Evolutionary conservation across 345 rosid genomes (phyloP).

Genomic region (Brassica napus): DNA sequence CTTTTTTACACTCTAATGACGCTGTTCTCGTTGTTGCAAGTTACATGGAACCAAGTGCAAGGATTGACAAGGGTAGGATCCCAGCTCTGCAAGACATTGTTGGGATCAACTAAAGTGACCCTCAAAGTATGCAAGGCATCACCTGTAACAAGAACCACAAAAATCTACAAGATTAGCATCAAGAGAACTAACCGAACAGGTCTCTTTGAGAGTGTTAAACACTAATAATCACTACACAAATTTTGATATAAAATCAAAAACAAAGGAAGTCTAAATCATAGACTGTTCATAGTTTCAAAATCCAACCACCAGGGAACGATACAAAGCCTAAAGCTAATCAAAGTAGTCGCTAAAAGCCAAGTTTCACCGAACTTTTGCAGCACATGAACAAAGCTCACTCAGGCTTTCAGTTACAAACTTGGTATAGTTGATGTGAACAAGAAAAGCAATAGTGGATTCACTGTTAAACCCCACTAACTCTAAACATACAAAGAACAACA

Average conservation of each 20-base stretch:
- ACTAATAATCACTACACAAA: background rate
- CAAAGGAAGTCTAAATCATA: slow-evolving; percentile 3
- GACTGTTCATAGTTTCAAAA: background rate
- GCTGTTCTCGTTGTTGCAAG: slow-evolving; percentile 94
- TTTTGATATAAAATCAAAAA: background rate
- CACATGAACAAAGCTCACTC: background rate
- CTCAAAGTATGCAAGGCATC: slow-evolving; percentile 92
- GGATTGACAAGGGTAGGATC: slow-evolving; percentile 97
- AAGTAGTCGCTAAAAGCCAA: background rate
- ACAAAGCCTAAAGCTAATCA: slow-evolving; percentile 2
- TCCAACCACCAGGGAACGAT: background rate
- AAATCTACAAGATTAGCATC: slow-evolving; percentile 10
- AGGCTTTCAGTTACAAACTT: background rate
- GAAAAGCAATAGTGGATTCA: slow-evolving; percentile 22
- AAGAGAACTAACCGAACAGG: background rate
- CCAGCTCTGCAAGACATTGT: slow-evolving; percentile 96
- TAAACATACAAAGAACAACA: background rate
- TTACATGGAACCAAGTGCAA: slow-evolving; percentile 97
- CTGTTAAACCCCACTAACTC: slow-evolving; percentile 19
- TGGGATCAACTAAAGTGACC: slow-evolving; percentile 74
- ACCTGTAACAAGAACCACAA: slow-evolving; percentile 53
- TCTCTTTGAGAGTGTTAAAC: background rate
- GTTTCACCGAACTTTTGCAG: background rate
- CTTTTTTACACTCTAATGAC: slow-evolving; percentile 86
- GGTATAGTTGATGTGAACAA: slow-evolving; percentile 18